phyloP scores from a whole-genome alignment of 2,329 filamentous ascomycete genomes.

The Lecanoromycetidae sp. region DNA sequence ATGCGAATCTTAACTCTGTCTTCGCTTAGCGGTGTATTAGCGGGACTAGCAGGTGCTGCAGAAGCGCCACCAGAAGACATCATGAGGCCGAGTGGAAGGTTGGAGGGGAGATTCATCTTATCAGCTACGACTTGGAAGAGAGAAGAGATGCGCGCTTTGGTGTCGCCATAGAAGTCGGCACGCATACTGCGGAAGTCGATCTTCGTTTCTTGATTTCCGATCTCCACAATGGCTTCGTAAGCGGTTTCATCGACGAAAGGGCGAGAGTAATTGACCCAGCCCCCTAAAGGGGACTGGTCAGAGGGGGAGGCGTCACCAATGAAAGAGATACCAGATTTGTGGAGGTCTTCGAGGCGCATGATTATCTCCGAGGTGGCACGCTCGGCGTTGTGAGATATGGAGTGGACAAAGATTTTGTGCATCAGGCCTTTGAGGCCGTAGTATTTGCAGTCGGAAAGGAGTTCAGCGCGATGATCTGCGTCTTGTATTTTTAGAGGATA shows the following conservation, averaged over 20 bases:
- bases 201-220: slow-evolving; percentile 53
- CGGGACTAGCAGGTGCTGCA: slow-evolving; percentile 52
- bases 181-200: slow-evolving; percentile 44
- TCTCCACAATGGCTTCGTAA: slow-evolving; percentile 67
- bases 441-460: slow-evolving; percentile 79
- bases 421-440: slow-evolving; percentile 88
- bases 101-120: slow-evolving; percentile 57
- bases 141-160: slow-evolving; percentile 56
- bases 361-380: slow-evolving; percentile 61
- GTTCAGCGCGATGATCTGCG: slow-evolving; percentile 61
- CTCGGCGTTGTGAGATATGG: slow-evolving; percentile 61
- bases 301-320: slow-evolving; percentile 34
- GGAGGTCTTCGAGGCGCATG: slow-evolving; percentile 72
- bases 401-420: slow-evolving; percentile 69
- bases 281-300: slow-evolving; percentile 23
- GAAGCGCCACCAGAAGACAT: slow-evolving; percentile 53
- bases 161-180: slow-evolving; percentile 61
- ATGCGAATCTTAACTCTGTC: slow-evolving; percentile 56
- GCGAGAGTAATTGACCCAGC: slow-evolving; percentile 66
- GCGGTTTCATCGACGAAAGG: slow-evolving; percentile 70
- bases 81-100: slow-evolving; percentile 50
- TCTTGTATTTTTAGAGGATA: slow-evolving; percentile 68
- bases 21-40: slow-evolving; percentile 57
- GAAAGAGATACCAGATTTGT: slow-evolving; percentile 70
- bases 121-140: slow-evolving; percentile 71